A percentile compares a stretch with the other conserved stretches of the same genome.
Evolutionary conservation across 2,329 filamentous ascomycete species (phyloP).

Genomic region (Beauveria pseudobassiana): DNA sequence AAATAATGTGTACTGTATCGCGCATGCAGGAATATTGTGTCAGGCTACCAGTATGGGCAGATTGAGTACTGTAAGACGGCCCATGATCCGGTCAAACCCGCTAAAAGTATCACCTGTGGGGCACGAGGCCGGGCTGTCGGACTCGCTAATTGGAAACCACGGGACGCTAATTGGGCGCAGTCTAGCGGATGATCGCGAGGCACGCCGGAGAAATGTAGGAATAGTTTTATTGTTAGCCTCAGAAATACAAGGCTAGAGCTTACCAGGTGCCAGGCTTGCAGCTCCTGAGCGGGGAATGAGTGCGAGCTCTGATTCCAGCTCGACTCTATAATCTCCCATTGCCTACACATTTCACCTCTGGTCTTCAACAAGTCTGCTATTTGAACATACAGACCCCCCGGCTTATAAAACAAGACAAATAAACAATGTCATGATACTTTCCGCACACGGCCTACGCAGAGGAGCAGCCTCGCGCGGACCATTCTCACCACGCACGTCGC

Average conservation of each 20-base stretch:
- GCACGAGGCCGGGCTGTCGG: background rate
- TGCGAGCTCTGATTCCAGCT: background rate
- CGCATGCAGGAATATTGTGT: background rate
- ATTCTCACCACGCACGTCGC: constrained; percentile 55
- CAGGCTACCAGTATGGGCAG: background rate
- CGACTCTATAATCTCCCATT: background rate
- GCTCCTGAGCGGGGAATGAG: background rate
- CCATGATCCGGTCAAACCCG: background rate
- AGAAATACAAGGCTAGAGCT: background rate
- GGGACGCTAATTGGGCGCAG: background rate
- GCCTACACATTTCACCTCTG: no score
- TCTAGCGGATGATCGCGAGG: background rate
- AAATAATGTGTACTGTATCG: background rate
- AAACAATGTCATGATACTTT: constrained; percentile 45
- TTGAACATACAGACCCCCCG: background rate
- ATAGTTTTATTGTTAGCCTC: background rate
- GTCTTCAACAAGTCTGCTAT: no score
- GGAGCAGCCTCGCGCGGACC: constrained; percentile 48
- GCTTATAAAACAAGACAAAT: background rate
- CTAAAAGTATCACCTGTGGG: background rate
- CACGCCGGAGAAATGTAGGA: no score
- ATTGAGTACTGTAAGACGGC: background rate
- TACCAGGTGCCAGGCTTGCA: background rate
- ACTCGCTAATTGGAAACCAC: background rate
- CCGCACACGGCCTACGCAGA: constrained; percentile 53